These are phyloP conservation scores for Pezicula radicicola DNA, from an alignment of 2,329 filamentous ascomycete species.

Conservation along the genomic window DNA sequence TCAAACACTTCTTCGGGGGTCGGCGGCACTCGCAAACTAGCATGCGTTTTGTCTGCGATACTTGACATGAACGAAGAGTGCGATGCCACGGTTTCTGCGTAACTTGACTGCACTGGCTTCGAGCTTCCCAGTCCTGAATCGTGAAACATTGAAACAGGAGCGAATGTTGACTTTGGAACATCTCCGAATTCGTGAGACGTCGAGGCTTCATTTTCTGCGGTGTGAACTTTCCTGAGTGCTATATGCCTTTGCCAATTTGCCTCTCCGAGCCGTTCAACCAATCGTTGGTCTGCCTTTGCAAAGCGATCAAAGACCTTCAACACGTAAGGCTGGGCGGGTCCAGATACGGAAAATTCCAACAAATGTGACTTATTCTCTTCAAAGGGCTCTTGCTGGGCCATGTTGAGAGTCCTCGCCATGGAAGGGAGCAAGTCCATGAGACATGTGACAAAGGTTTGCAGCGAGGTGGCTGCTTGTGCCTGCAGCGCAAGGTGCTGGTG, in stretches of 20 bases:
- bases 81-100: constrained; percentile 4
- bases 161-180: constrained; percentile 1
- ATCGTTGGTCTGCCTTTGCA: neutral
- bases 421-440: no score
- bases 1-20: constrained; percentile 5
- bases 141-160: constrained; percentile 6
- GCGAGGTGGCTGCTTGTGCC: no score
- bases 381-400: no score
- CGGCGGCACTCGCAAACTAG: constrained; percentile 1
- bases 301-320: constrained; percentile 5
- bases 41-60: neutral
- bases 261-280: constrained; percentile 8
- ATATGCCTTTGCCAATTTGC: constrained; percentile 9
- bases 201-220: neutral
- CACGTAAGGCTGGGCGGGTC: constrained; percentile 3
- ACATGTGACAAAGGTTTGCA: no score
- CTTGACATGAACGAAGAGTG: constrained; percentile 6
- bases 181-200: neutral
- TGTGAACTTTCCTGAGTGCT: neutral
- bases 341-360: constrained; percentile 4
- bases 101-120: neutral
- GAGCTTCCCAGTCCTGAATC: constrained; percentile 7
- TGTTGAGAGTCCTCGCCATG: no score
- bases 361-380: neutral
- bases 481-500: no score